phyloP scores from a whole-genome alignment of 306 rosid genomes.

The Acacia confusa region DNA sequence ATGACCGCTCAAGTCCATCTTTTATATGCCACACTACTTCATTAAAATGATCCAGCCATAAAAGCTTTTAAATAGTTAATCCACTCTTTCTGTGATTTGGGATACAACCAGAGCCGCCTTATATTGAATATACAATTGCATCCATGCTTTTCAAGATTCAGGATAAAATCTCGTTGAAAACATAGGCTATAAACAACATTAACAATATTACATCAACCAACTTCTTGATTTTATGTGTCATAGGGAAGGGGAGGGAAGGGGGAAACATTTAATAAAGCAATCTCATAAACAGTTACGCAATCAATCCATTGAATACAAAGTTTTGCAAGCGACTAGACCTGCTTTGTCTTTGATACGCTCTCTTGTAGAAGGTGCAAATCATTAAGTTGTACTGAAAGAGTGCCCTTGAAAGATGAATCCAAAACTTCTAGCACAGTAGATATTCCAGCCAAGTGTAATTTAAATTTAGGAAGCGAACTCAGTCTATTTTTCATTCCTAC shows the following conservation, averaged over 20 bases:
- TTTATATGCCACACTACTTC: neutral
- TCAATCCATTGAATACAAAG: constrained; percentile 23
- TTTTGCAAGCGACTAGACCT: constrained; percentile 57
- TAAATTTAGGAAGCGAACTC: constrained; percentile 67
- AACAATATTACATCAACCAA: neutral
- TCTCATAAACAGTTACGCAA: neutral
- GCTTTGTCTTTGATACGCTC: constrained; percentile 78
- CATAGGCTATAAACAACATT: constrained; percentile 10
- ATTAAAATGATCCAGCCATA: neutral
- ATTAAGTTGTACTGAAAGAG: constrained; percentile 81
- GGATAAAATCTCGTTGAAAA: neutral
- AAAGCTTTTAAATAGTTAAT: neutral
- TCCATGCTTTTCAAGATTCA: constrained; percentile 7
- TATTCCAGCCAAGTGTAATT: constrained; percentile 68
- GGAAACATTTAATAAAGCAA: constrained; percentile 23
- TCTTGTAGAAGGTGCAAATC: constrained; percentile 85
- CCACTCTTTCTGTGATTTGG: neutral
- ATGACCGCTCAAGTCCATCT: constrained; percentile 5
- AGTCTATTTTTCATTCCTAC: constrained; percentile 56
- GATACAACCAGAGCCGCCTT: neutral
- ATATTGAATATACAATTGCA: neutral
- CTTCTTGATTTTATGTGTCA: constrained; percentile 12
- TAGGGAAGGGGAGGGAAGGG: constrained; percentile 15
- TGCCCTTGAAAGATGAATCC: constrained; percentile 82
- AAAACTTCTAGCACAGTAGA: constrained; percentile 88